Conservation (phyloP, 345 rosid species). For the Zanthoxylum bungeanum region DNA sequence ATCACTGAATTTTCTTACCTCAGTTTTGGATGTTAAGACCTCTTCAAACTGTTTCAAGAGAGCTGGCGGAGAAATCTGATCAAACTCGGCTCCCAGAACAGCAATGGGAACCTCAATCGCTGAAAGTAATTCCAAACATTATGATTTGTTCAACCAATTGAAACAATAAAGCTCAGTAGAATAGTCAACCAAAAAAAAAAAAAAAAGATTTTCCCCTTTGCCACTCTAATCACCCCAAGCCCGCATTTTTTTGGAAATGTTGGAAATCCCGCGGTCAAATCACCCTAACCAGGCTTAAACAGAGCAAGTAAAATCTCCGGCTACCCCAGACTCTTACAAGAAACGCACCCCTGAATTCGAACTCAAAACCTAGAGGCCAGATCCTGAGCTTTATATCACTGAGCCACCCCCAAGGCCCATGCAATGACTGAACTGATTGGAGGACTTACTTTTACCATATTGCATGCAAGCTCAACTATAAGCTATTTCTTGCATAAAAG, state of each 20-base stretch:
- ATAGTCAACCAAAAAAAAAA: background rate
- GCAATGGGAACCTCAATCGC: conserved; percentile 47
- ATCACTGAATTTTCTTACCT: conserved; percentile 27
- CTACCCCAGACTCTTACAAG: too few relatives aligned
- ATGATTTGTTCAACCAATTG: background rate
- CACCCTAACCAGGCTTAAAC: too few relatives aligned
- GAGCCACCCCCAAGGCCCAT: too few relatives aligned
- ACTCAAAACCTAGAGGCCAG: too few relatives aligned
- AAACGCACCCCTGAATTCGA: too few relatives aligned
- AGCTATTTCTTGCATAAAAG: background rate
- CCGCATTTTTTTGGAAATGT: too few relatives aligned
- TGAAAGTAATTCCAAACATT: conserved; percentile 18
- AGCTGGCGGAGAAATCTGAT: conserved; percentile 35
- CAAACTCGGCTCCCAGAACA: conserved; percentile 54
- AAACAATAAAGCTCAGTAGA: background rate
- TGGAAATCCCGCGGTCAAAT: too few relatives aligned
- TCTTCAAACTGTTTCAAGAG: conserved; percentile 47
- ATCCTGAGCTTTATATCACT: too few relatives aligned
- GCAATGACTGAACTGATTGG: background rate
- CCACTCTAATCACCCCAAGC: background rate
- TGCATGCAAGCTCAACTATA: background rate
- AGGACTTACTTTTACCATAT: background rate
- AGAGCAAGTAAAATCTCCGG: too few relatives aligned
- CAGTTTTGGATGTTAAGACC: conserved; percentile 32
- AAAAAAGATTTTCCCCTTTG: background rate